These are phyloP conservation scores for Moricandia moricandioides DNA, from an alignment of 345 rosid species.

Conservation along the genomic window DNA sequence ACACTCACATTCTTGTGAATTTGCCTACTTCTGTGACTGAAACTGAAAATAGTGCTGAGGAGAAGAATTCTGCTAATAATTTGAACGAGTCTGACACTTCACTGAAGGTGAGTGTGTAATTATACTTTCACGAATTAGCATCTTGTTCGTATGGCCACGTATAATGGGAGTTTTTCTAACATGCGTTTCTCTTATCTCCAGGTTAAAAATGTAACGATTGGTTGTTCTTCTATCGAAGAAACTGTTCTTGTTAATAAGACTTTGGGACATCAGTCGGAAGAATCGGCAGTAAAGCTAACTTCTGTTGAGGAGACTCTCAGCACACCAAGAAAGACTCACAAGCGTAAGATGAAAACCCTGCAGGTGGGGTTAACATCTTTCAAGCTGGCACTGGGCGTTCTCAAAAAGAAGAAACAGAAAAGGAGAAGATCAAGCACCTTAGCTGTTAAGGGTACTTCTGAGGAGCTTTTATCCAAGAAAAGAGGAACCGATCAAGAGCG, in stretches of 20 bases:
- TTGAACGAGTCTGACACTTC: conserved; percentile 25
- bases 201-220: conserved; percentile 33
- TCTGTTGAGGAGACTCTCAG: conserved; percentile 22
- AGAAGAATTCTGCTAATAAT: conserved; percentile 19
- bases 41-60: conserved; percentile 17
- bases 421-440: conserved; percentile 39
- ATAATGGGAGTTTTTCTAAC: conserved; percentile 26
- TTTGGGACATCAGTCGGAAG: conserved; percentile 18
- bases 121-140: neutral
- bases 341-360: conserved; percentile 33
- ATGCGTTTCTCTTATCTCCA: conserved; percentile 30
- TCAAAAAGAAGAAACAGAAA: conserved; percentile 52
- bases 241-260: conserved; percentile 31
- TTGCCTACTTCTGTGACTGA: conserved; percentile 22
- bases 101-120: conserved; percentile 42
- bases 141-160: conserved; percentile 8
- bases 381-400: conserved; percentile 40
- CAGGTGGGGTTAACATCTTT: conserved; percentile 50
- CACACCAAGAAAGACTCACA: conserved; percentile 47
- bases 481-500: conserved; percentile 45
- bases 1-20: conserved; percentile 25
- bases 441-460: conserved; percentile 25
- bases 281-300: conserved; percentile 12
- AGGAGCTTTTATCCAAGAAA: conserved; percentile 38
- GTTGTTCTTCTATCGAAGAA: conserved; percentile 26